A percentile compares a stretch with the other conserved stretches of the same genome.
Conservation (phyloP, 116 monocot species). For the Phalaenopsis hybrid region DNA sequence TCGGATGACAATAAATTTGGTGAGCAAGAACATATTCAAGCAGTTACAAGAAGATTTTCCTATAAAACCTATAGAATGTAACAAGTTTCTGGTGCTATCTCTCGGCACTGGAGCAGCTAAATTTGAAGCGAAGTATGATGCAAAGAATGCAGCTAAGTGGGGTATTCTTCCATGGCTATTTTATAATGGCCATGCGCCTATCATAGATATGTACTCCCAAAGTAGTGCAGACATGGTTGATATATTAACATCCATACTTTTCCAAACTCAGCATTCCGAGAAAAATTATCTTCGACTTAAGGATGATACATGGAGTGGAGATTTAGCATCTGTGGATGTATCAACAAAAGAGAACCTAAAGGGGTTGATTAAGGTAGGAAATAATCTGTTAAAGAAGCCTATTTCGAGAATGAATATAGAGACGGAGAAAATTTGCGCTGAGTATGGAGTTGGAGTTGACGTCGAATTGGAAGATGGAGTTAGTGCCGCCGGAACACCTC, state of each 20-base stretch:
- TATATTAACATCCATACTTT: slow-evolving; percentile 24
- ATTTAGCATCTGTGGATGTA: slow-evolving; percentile 13
- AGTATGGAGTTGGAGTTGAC: no score
- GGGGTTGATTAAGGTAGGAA: slow-evolving; percentile 11
- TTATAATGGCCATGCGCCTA: slow-evolving; percentile 15
- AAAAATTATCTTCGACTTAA: slow-evolving; percentile 15
- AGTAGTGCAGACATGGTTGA: slow-evolving; percentile 33
- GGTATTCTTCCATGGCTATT: slow-evolving; percentile 24
- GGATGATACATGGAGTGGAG: slow-evolving; percentile 19
- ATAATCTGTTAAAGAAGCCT: slow-evolving; percentile 15
- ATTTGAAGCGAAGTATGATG: not conserved
- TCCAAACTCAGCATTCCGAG: slow-evolving; percentile 14
- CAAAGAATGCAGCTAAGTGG: slow-evolving; percentile 11
- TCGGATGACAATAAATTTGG: slow-evolving; percentile 12
- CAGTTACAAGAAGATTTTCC: slow-evolving; percentile 19
- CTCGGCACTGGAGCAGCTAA: not conserved
- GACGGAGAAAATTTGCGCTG: not conserved
- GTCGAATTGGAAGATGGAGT: no score
- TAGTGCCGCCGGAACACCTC: no score
- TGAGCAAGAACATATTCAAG: slow-evolving; percentile 23
- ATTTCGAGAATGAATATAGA: slow-evolving; percentile 26
- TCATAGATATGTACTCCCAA: slow-evolving; percentile 20
- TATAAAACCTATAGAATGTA: slow-evolving; percentile 16
- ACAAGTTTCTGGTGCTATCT: slow-evolving; percentile 12
- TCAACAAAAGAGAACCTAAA: slow-evolving; percentile 22